A percentile compares a stretch with the other conserved stretches of the same genome.
Evolutionary conservation across 2,329 filamentous ascomycete genomes (phyloP).

Genomic region (Beauveria brongniartii): DNA sequence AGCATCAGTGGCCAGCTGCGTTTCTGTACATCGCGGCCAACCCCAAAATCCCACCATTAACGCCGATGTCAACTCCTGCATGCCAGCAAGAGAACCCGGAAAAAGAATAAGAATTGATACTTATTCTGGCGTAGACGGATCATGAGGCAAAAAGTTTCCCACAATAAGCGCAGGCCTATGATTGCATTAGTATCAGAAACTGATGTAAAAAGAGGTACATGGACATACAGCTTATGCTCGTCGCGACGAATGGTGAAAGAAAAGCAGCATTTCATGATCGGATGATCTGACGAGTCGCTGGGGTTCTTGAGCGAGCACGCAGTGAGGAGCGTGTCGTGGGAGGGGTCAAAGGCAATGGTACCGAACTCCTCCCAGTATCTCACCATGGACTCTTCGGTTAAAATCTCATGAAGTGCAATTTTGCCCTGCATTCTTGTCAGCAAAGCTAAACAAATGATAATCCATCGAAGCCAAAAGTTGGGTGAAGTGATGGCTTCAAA

Average conservation of each 20-base stretch:
- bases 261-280: constrained; percentile 87
- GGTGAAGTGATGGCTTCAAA: background rate
- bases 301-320: constrained; percentile 87
- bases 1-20: too few species aligned
- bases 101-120: background rate
- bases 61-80: background rate
- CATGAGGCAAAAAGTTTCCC: constrained; percentile 90
- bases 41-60: background rate
- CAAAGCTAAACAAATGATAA: background rate
- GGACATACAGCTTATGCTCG: constrained; percentile 88
- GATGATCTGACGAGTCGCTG: constrained; percentile 56
- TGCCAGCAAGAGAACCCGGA: background rate
- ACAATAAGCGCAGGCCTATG: constrained; percentile 89
- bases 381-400: constrained; percentile 89
- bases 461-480: background rate
- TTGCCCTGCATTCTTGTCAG: constrained; percentile 58
- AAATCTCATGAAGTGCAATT: constrained; percentile 88
- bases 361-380: constrained; percentile 99
- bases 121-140: constrained; percentile 36
- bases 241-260: constrained; percentile 95
- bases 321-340: constrained; percentile 90
- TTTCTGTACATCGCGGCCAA: background rate
- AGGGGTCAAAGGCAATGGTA: constrained; percentile 89
- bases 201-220: background rate
- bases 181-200: constrained; percentile 23